phyloP scores from a whole-genome alignment of 164 flowering plant species.

The Vitis cinerea region DNA sequence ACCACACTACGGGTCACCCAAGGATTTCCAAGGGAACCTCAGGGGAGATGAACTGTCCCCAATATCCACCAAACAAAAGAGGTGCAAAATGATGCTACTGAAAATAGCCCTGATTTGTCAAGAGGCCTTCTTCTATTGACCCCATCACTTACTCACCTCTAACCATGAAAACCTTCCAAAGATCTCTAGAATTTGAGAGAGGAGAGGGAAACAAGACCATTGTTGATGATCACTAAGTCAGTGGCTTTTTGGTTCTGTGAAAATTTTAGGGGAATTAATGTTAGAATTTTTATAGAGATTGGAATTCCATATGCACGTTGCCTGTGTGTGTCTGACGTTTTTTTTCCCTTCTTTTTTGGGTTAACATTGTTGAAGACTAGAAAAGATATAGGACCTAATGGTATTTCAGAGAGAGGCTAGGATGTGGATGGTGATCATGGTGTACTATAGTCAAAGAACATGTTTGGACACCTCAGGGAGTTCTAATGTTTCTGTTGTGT shows the following conservation, averaged over 20 bases:
- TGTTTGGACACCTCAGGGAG: too few relatives aligned
- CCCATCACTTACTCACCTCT: neutral
- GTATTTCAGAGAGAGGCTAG: too few relatives aligned
- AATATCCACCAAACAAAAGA: neutral
- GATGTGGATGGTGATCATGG: too few relatives aligned
- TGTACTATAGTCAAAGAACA: too few relatives aligned
- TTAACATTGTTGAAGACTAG: too few relatives aligned
- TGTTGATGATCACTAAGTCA: neutral
- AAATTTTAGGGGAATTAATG: neutral
- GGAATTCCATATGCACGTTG: neutral
- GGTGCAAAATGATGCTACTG: neutral
- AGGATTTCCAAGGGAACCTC: neutral
- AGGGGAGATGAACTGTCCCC: neutral
- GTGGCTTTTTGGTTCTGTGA: too few relatives aligned
- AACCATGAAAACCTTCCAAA: neutral
- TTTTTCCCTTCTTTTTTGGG: too few relatives aligned
- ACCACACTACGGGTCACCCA: neutral
- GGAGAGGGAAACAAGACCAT: neutral
- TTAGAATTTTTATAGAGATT: neutral
- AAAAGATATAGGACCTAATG: too few relatives aligned
- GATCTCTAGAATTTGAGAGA: neutral
- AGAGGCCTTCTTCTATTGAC: neutral
- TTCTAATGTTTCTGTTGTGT: too few relatives aligned
- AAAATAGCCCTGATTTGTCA: neutral
- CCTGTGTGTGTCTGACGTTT: too few relatives aligned